phyloP scores from a whole-genome alignment of 768 basidiomycete genomes.

The Russula sp. region DNA sequence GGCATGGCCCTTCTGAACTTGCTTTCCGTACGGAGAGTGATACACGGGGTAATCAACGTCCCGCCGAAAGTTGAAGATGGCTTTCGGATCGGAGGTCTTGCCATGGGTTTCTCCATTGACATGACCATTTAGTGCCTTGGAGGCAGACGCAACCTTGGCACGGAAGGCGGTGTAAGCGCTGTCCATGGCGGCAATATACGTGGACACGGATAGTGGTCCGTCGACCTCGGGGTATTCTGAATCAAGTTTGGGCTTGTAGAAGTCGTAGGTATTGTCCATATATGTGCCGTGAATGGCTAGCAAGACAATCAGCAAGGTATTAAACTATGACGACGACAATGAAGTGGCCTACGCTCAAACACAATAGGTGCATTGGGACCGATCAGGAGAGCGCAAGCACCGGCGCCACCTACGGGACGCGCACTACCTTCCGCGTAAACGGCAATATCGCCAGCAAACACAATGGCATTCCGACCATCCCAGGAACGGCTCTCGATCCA shows the following conservation, averaged over 20 bases:
- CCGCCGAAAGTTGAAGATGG: conserved; percentile 53
- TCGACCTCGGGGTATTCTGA: conserved; percentile 97
- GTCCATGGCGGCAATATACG: conserved; percentile 92
- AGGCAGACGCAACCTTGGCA: conserved; percentile 66
- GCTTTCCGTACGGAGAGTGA: conserved; percentile 98
- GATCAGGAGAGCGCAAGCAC: conserved; percentile 90
- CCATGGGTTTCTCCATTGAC: conserved; percentile 31
- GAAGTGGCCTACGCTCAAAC: conserved; percentile 76
- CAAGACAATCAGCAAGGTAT: conserved; percentile 1
- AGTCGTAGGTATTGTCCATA: conserved; percentile 98
- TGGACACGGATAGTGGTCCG: conserved; percentile 92
- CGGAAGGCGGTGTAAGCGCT: conserved; percentile 80
- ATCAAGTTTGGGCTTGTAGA: conserved; percentile 96
- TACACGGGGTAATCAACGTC: conserved; percentile 91
- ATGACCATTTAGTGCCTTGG: conserved; percentile 33
- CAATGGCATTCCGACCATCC: conserved; percentile 97
- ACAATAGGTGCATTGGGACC: conserved; percentile 94
- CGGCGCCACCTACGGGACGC: conserved; percentile 94
- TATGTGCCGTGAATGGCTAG: conserved; percentile 91
- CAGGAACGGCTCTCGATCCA: conserved; percentile 95
- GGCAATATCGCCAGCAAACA: conserved; percentile 95
- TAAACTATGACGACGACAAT: neutral
- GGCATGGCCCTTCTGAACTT: conserved; percentile 95
- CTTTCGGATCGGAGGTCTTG: conserved; percentile 35
- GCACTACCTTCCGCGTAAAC: conserved; percentile 96